Evolutionary conservation across 768 basidiomycete genomes (phyloP), one percentile per base, ranked within the genome.

Genomic region (Trichaptum fuscoviolaceum): DNA sequence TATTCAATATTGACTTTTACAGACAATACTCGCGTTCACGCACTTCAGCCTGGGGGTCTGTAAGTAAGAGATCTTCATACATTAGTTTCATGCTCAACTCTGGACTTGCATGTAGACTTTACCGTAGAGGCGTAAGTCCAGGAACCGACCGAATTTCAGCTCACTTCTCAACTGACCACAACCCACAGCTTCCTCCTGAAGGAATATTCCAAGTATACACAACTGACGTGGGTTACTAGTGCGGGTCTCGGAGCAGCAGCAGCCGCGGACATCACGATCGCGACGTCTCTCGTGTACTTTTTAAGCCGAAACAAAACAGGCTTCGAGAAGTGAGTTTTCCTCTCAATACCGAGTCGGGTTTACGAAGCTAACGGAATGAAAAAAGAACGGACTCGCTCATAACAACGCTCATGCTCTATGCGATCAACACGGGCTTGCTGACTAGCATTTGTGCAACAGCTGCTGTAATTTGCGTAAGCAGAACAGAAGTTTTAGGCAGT

Each of bases 361-460:
- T 52, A 52, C 15, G 42, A 52, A 52, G 42, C 42, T 52, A 52
- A 52, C 20, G 5, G 20, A 52, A 4, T 52, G 26, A 34, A 9
- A 30, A 15, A 63, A 82, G 82, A 64, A 82, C 82, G 7, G 81
- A 83, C 67, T 80, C 78, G 35, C 71, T 83, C 42, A 82, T 83
- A 64, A 72, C 76, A 35, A 80, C 81, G 0, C 71, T 83, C 67
- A 79, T 79, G 60, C 75, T 75, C 23, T 83, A 83, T 66, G 80
- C 78, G 72, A 71, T 83, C 57, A 81, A 79, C 3, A 83, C 81
- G 24, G 81, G 81, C 0, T 71, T 81, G 57, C 74, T 42, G 12
- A 58, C n/a, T 60, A 81, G 80, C 52, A 73, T 83, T 35, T 76
- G 81, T 62, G 81, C 80, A 0, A 78, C 78, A 64, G 74, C 77